These are phyloP conservation scores for Leishmania amazonensis DNA, from an alignment of 208 protist species.

Conservation along the genomic window DNA sequence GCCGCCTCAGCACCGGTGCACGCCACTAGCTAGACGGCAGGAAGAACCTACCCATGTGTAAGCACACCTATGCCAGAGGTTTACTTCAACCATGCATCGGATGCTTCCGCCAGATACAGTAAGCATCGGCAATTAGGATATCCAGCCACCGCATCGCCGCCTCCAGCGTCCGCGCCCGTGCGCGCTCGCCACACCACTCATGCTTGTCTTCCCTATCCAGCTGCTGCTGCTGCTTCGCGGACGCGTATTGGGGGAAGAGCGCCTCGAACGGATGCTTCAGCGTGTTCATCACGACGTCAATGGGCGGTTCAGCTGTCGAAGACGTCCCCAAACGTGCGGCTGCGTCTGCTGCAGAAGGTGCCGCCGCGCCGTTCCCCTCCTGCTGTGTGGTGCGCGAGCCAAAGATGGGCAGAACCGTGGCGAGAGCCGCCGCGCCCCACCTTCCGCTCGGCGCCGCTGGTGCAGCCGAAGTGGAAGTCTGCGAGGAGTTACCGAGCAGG, in stretches of 20 bases:
- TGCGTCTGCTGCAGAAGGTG: background rate
- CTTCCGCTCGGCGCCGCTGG: background rate
- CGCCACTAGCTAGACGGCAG: background rate
- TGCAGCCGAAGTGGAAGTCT: background rate
- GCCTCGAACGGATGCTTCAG: constrained; percentile 30
- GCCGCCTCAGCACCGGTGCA: background rate
- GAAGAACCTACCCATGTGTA: background rate
- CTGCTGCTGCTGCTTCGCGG: constrained; percentile 5
- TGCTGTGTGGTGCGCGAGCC: constrained; percentile 3
- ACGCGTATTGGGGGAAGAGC: constrained; percentile 22
- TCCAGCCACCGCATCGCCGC: constrained; percentile 58
- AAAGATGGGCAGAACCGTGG: constrained; percentile 25
- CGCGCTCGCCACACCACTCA: too few relatives aligned
- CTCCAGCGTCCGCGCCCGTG: background rate
- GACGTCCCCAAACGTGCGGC: background rate
- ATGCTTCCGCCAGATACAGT: constrained; percentile 47
- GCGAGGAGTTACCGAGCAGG: constrained; percentile 15
- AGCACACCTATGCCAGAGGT: background rate
- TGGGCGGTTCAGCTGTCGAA: constrained; percentile 3
- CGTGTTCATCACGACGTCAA: constrained; percentile 28
- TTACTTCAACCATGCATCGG: background rate
- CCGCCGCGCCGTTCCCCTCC: background rate
- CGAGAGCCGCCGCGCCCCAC: constrained; percentile 13
- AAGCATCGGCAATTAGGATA: constrained; percentile 57
- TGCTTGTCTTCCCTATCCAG: background rate